Conservation (phyloP, 2,329 filamentous ascomycete genomes). For the Venturia pyrina region DNA sequence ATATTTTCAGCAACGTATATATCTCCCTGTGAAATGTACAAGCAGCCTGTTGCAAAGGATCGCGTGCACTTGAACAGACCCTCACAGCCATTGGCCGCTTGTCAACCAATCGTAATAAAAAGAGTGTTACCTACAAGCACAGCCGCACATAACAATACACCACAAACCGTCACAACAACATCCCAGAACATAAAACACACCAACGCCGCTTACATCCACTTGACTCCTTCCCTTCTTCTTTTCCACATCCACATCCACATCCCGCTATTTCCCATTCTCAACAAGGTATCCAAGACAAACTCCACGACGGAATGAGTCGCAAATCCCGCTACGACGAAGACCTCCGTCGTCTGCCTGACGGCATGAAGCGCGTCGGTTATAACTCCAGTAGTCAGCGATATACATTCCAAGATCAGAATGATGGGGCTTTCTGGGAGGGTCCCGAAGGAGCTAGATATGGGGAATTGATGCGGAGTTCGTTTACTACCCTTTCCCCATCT, state of each 20-base stretch:
- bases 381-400: slow-evolving; percentile 46
- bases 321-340: slow-evolving; percentile 23
- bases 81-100: background rate
- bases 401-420: slow-evolving; percentile 38
- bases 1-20: too few relatives aligned
- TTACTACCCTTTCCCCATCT: background rate
- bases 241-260: background rate
- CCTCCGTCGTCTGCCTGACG: slow-evolving; percentile 44
- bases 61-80: background rate
- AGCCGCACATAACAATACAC: background rate
- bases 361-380: slow-evolving; percentile 46
- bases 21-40: background rate
- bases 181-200: background rate
- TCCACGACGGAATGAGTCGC: background rate
- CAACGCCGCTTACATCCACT: background rate
- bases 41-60: background rate
- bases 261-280: too few relatives aligned
- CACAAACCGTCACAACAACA: background rate
- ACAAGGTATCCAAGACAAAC: background rate
- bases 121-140: background rate
- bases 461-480: slow-evolving; percentile 24
- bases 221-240: background rate
- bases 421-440: slow-evolving; percentile 42
- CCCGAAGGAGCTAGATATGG: slow-evolving; percentile 43
- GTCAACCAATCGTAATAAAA: background rate